Base-by-base conservation (phyloP, 176 grass and related monocot genomes). In the Coix lacrymajobi region DNA sequence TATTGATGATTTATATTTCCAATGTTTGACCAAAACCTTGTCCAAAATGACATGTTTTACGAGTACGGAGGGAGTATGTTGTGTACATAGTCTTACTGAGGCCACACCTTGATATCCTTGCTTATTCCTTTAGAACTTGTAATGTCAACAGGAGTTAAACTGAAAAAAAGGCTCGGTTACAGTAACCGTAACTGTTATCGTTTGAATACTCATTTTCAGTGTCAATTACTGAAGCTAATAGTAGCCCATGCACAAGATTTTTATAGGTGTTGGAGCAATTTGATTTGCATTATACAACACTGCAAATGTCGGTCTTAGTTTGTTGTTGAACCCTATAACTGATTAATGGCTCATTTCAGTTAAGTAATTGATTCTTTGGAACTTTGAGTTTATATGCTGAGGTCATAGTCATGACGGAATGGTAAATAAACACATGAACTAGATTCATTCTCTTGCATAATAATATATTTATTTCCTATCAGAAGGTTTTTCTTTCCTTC, bases 361-460 rank as follows among this genome's bases (percentile, higher is more conserved):
- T 82, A 69, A 49, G 36, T 66, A 83, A 64, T 54, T 54, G 41
- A 20, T 82, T 71, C 28, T 19, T 38, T 63, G 40, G 20, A 83
- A 52, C 52, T 64, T 54, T 78, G 15, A 65, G 54, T 45, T 78
- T 11, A 65, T 66, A 62, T 65, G 25, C 66, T 83, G 36, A 72
- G 14, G 32, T 56, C 57, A 22, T 14, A 43, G 4, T 36, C 30
- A 65, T 62, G 54, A 39, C 3, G 11, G 56, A 39, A 46, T 33
- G 40, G 66, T 37, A 62, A 71, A 37, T 64, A 75, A 86, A 74
- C 63, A 31, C 9, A 37, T 7, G 3, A 37, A 57, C 9, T 52
- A 74, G 13, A 75, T 44, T 40, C 19, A 57, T 66, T 66, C 30
- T 75, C 6, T 66, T 66, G 49, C 4, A 57, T 56, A 32, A 33